Conservation (phyloP, 1,284 basidiomycete genomes). For the Caloboletus firmus region DNA sequence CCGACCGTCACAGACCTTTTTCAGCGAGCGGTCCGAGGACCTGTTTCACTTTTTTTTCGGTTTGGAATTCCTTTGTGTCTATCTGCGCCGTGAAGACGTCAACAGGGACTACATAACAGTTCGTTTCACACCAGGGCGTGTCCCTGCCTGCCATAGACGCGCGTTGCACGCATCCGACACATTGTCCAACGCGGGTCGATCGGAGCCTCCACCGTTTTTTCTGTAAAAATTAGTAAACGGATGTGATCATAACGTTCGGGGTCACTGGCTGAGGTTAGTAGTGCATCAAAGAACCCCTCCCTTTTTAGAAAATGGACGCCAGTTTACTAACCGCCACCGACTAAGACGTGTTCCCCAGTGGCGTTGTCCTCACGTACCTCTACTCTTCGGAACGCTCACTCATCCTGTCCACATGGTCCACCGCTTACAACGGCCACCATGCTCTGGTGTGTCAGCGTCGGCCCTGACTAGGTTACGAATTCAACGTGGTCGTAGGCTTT, state of each 20-base stretch:
- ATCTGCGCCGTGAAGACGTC: not conserved
- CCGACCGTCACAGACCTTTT: not conserved
- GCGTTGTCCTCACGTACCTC: not conserved
- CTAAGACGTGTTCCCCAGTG: constrained; percentile 1
- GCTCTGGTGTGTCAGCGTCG: not conserved
- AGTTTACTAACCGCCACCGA: not conserved
- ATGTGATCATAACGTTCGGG: not conserved
- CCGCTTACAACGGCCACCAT: not conserved
- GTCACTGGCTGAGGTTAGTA: not conserved
- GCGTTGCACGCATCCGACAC: not conserved
- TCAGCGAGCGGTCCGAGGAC: constrained; percentile 8
- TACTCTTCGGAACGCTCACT: not conserved
- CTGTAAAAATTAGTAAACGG: not conserved
- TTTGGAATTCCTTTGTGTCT: not conserved
- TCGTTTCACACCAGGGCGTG: constrained; percentile 3
- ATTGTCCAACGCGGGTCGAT: constrained; percentile 15
- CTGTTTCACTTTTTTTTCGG: not conserved
- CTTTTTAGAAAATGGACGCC: not conserved
- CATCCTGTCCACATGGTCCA: not conserved
- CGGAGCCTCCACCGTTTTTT: not conserved
- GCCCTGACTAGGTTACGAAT: not conserved
- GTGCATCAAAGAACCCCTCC: constrained; percentile 6
- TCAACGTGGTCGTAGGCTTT: too few species aligned
- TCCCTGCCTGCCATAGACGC: constrained; percentile 9
- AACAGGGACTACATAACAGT: not conserved